Conservation (phyloP, 225 moss, liverwort and hornwort species). For the Marchantia paleacea region DNA sequence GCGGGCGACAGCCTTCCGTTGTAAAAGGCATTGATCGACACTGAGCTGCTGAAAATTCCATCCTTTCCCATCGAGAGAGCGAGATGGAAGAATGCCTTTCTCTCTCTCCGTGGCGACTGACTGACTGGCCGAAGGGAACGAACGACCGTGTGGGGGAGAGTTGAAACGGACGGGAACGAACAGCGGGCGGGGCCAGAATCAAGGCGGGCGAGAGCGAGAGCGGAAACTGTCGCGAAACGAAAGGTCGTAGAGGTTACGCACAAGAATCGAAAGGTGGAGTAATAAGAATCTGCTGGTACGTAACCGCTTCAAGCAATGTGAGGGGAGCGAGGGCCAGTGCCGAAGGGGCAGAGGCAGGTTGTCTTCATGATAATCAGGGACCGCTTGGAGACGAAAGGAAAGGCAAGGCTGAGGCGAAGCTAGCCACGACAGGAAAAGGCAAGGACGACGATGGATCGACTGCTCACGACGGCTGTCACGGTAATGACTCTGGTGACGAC, state of each 20-base stretch:
- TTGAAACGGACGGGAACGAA: conserved; percentile 1
- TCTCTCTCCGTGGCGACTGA: no score
- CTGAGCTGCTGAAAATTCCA: no score
- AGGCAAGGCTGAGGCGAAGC: no score
- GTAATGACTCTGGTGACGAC: conserved; percentile 1
- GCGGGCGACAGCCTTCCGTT: no score
- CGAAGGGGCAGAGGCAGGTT: not conserved
- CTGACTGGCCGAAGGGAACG: not conserved
- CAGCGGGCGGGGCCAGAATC: not conserved
- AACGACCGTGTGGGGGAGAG: no score
- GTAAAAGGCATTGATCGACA: no score
- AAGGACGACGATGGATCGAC: conserved; percentile 19
- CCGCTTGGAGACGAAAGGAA: not conserved
- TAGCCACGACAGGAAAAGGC: no score
- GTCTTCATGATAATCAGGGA: not conserved
- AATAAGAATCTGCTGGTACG: not conserved
- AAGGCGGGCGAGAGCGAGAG: not conserved
- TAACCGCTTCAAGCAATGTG: conserved; percentile 6
- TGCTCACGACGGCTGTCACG: not conserved
- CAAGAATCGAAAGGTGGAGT: not conserved
- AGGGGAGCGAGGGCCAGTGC: not conserved
- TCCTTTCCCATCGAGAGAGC: no score
- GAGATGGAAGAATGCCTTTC: no score
- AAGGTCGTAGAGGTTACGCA: not conserved
- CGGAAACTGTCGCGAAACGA: conserved; percentile 1